phyloP scores from a whole-genome alignment of 345 rosid species.

The Camelina sativa region DNA sequence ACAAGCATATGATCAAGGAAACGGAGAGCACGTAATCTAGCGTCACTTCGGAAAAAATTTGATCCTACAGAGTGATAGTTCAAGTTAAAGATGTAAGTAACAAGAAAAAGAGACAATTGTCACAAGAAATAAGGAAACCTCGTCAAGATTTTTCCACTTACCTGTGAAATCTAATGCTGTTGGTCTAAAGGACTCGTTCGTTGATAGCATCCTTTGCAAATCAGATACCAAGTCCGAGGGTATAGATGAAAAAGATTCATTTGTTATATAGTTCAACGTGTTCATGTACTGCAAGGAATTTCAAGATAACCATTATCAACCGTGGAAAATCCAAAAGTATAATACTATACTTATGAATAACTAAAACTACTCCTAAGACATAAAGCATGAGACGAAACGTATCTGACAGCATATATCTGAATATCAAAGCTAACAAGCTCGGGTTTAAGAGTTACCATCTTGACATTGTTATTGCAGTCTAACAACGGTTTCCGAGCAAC shows the following conservation, averaged over 20 bases:
- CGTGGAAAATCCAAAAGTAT: not conserved
- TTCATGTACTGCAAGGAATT: constrained; percentile 76
- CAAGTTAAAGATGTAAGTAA: constrained; percentile 32
- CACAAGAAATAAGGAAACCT: constrained; percentile 1
- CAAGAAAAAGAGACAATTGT: not conserved
- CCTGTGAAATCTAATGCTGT: constrained; percentile 95
- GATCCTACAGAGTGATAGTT: constrained; percentile 63
- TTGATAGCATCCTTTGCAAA: constrained; percentile 89
- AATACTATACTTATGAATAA: not conserved
- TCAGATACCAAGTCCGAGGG: constrained; percentile 87
- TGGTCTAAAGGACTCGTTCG: constrained; percentile 84
- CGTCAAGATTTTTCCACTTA: constrained; percentile 37
- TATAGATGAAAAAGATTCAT: constrained; percentile 80
- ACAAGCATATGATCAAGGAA: constrained; percentile 99
- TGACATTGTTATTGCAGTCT: constrained; percentile 94
- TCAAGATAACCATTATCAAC: constrained; percentile 28
- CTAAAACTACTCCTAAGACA: not conserved
- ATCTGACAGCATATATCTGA: not conserved
- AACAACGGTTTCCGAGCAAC: constrained; percentile 88
- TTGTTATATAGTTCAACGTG: constrained; percentile 86
- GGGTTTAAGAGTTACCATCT: constrained; percentile 66
- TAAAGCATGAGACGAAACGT: not conserved
- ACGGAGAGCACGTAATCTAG: constrained; percentile 98
- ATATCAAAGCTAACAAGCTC: not conserved
- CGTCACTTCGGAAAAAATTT: constrained; percentile 81